A percentile compares a stretch with the other conserved stretches of the same genome.
These are phyloP conservation scores for Geotrichum histeridarum DNA, from an alignment of 1,139 yeast genomes.

Conservation along the genomic window DNA sequence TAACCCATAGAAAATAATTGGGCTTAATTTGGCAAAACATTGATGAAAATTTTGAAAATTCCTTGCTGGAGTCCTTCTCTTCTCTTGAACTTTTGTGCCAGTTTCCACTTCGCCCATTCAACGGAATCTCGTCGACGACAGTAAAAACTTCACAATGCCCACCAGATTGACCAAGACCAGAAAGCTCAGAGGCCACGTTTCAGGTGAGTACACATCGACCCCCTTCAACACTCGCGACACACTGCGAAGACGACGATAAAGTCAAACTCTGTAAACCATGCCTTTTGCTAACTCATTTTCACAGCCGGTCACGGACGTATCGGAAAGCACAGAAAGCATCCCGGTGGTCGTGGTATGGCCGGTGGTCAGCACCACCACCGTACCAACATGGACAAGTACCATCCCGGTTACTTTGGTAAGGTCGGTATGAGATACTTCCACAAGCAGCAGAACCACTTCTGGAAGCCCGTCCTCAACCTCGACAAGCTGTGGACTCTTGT, in stretches of 20 bases:
- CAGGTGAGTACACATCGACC: conserved; percentile 49
- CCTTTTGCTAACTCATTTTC: conserved; percentile 25
- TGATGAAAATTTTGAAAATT: neutral
- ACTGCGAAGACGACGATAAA: too few species aligned
- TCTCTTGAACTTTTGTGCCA: neutral
- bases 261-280: neutral
- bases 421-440: conserved; percentile 99
- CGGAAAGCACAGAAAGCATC: conserved; percentile 99
- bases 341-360: conserved; percentile 99
- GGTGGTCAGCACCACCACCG: conserved; percentile 99
- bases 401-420: conserved; percentile 99
- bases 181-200: conserved; percentile 99
- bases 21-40: neutral
- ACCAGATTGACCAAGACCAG: conserved; percentile 99
- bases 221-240: neutral
- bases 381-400: conserved; percentile 96
- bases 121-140: conserved; percentile 13
- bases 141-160: conserved; percentile 60
- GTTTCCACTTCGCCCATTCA: conserved; percentile 1
- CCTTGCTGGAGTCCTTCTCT: neutral
- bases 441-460: conserved; percentile 92
- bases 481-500: conserved; percentile 98
- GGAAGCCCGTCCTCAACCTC: conserved; percentile 97
- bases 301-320: conserved; percentile 99
- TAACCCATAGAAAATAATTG: neutral